Base-by-base conservation (phyloP, 1,139 yeast species). In the Taphrina pruni region DNA sequence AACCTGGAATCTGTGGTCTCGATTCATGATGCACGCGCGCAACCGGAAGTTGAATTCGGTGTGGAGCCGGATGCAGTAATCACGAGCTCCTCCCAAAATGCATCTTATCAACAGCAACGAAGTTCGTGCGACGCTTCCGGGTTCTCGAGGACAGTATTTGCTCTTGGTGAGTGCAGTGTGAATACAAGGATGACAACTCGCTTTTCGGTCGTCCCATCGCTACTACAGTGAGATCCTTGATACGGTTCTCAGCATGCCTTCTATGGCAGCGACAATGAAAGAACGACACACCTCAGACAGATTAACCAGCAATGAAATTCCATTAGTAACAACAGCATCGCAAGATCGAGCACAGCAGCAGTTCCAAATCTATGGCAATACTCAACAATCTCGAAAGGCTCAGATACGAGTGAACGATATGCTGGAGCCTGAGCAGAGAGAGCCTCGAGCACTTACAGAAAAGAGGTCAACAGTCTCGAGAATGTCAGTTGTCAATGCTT, bases 271-370 rank as follows among this genome's bases (percentile, higher is more conserved):
- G n/a, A 50, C 14, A 35, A 17, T 35, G 21, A 32, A 7, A n/a
- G 55, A 32, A 8, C 55, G 21, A 11, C 55, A 32, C 8, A 21
- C 36, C 3, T 3, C 35, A 14, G 45, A 36, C 12, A 36, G 20
- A 6, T 14, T 11, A 1, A 35, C 35, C 12, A 20, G 20, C 20
- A 14, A 8, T 8, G 35, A 54, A 43, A 45, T 2, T 7, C 48
- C 48, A 2, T n/a, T 17, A 45, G 11, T n/a, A 14, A 7, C 58
- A 21, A 35, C 57, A 17, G 17, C 52, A n/a, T 52, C 52, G 52
- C 20, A 45, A 7, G 17, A 52, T 9, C 26, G 66, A 32, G 66
- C 66, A n/a, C 57, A 52, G 12, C 56, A 62, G 11, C 66, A 61
- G 36, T 61, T 61, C 17, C 57, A 36, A 12, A 61, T 57, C 26